Conservation (phyloP, 2,329 filamentous ascomycete species). For the Ilyonectria sp. region DNA sequence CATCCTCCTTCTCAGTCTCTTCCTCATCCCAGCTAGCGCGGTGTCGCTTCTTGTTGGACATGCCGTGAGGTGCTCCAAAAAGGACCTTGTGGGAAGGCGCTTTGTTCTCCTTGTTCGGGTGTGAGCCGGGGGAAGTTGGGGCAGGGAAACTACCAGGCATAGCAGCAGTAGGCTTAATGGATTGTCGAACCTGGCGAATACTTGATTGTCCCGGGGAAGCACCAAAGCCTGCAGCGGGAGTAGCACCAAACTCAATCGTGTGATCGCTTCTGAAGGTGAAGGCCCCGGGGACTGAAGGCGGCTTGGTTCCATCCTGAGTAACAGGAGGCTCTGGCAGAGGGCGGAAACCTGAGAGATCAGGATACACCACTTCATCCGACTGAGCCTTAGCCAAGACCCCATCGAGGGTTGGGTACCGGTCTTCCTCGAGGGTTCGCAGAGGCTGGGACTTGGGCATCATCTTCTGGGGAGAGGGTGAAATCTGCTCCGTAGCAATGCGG, state of each 20-base stretch:
- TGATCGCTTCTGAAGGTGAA: slow-evolving; percentile 79
- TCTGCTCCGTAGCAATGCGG: slow-evolving; percentile 56
- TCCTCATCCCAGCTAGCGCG: slow-evolving; percentile 72
- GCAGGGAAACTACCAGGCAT: slow-evolving; percentile 72
- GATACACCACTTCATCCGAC: slow-evolving; percentile 62
- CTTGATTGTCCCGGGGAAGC: slow-evolving; percentile 72
- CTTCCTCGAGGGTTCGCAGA: slow-evolving; percentile 43
- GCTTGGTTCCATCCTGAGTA: slow-evolving; percentile 44
- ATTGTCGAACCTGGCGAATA: slow-evolving; percentile 72
- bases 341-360: slow-evolving; percentile 64
- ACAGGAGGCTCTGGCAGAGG: slow-evolving; percentile 49
- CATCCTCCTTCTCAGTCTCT: slow-evolving; percentile 64
- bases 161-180: slow-evolving; percentile 58
- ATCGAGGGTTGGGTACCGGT: slow-evolving; percentile 51
- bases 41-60: slow-evolving; percentile 77
- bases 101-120: slow-evolving; percentile 70
- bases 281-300: slow-evolving; percentile 66
- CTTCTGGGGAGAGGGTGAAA: slow-evolving; percentile 72
- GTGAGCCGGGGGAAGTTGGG: slow-evolving; percentile 49
- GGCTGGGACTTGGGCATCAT: slow-evolving; percentile 62
- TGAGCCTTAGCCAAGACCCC: slow-evolving; percentile 45
- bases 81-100: slow-evolving; percentile 57
- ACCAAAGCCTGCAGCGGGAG: slow-evolving; percentile 68
- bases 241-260: slow-evolving; percentile 71
- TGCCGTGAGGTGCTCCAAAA: slow-evolving; percentile 71